Percentiles rank a stretch among this genome's conserved stretches.
phyloP scores from a whole-genome alignment of 75 land plant genomes.

The Cunninghamia lanceolata region DNA sequence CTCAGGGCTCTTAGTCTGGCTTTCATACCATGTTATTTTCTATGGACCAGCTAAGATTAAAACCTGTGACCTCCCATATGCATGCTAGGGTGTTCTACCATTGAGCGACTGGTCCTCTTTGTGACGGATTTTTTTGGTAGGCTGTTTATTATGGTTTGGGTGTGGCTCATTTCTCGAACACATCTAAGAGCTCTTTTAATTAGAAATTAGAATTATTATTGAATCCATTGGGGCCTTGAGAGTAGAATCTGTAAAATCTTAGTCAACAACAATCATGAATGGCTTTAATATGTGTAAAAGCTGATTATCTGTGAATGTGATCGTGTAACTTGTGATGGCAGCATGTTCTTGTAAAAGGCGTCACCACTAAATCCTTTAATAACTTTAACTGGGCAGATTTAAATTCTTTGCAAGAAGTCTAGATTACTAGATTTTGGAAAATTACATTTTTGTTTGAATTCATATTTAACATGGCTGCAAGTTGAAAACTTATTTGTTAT shows the following conservation, averaged over 20 bases:
- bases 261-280: neutral
- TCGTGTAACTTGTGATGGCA: neutral
- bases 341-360: neutral
- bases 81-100: too few relatives aligned
- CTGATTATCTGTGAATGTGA: neutral
- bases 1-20: too few relatives aligned
- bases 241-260: neutral
- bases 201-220: neutral
- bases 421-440: neutral
- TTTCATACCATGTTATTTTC: too few relatives aligned
- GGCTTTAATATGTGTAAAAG: neutral
- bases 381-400: neutral
- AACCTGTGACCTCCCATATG: too few relatives aligned
- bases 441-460: neutral
- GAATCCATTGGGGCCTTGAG: neutral
- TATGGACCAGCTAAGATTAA: too few relatives aligned
- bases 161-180: too few relatives aligned
- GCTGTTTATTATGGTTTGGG: too few relatives aligned
- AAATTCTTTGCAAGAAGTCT: neutral
- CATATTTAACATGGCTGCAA: neutral
- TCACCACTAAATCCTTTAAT: neutral
- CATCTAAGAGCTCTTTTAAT: neutral
- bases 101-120: too few relatives aligned
- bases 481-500: neutral
- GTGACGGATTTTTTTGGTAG: too few relatives aligned